Evolutionary conservation across 805 yeast species (phyloP).

Genomic region (Cyberlindnera mrakii): DNA sequence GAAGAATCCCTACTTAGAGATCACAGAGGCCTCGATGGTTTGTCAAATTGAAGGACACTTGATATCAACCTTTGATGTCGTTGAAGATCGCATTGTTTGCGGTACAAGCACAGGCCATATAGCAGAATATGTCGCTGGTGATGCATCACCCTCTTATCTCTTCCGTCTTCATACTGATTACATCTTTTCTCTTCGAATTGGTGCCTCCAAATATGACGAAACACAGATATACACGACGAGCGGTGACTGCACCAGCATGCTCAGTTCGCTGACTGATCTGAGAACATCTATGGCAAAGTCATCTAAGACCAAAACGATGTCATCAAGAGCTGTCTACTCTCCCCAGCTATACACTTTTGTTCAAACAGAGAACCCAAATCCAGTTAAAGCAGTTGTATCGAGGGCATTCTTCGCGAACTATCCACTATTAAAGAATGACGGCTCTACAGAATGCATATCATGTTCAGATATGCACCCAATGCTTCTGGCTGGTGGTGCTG

Average conservation of each 20-base stretch:
- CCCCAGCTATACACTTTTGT: constrained; percentile 33
- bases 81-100: constrained; percentile 38
- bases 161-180: constrained; percentile 33
- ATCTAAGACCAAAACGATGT: constrained; percentile 27
- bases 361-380: constrained; percentile 35
- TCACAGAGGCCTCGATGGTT: constrained; percentile 22
- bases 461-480: constrained; percentile 42
- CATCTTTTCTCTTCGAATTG: constrained; percentile 29
- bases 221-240: constrained; percentile 29
- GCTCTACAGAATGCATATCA: constrained; percentile 34
- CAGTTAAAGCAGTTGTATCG: constrained; percentile 31
- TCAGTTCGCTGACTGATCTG: constrained; percentile 31
- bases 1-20: constrained; percentile 11
- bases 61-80: constrained; percentile 44
- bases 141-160: constrained; percentile 30
- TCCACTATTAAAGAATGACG: constrained; percentile 33
- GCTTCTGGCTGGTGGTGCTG: constrained; percentile 41
- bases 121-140: constrained; percentile 40
- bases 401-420: constrained; percentile 29
- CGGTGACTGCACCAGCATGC: constrained; percentile 36
- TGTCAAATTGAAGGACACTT: constrained; percentile 22
- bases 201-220: constrained; percentile 30
- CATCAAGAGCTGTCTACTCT: constrained; percentile 24
- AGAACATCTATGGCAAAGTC: constrained; percentile 24
- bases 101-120: constrained; percentile 57